Conservation (phyloP, 192 early-diverging fungal species). For the Ambispora gerdemannii region DNA sequence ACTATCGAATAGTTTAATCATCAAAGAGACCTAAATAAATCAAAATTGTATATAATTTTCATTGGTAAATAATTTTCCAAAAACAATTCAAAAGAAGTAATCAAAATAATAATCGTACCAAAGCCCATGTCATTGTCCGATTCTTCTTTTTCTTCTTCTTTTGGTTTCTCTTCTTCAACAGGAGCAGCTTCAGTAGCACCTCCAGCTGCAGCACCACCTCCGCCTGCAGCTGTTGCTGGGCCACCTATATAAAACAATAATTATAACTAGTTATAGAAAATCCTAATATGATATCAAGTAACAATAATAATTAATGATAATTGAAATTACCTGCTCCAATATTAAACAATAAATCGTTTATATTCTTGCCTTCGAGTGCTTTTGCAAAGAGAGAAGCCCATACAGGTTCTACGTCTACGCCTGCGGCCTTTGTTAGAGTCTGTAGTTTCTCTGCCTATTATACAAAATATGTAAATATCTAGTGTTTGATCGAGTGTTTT, state of each 20-base stretch:
- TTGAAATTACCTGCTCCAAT: slow-evolving; percentile 61
- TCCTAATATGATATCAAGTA: neutral
- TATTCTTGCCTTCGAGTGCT: slow-evolving; percentile 92
- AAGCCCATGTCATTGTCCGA: slow-evolving; percentile 84
- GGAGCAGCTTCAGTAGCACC: slow-evolving; percentile 44
- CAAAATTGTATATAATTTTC: slow-evolving; percentile 9
- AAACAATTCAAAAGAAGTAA: slow-evolving; percentile 1
- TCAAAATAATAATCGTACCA: slow-evolving; percentile 52
- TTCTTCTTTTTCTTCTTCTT: slow-evolving; percentile 72
- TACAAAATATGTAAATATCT: neutral
- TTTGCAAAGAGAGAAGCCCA: slow-evolving; percentile 97
- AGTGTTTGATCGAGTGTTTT: slow-evolving; percentile 39
- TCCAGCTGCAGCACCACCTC: slow-evolving; percentile 39
- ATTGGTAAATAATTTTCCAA: neutral
- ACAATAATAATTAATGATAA: too few species aligned
- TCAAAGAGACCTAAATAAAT: slow-evolving; percentile 49
- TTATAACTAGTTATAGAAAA: neutral
- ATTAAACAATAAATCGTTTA: slow-evolving; percentile 86
- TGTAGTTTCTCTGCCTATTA: slow-evolving; percentile 76
- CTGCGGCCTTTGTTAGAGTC: slow-evolving; percentile 88
- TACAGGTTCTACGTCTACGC: slow-evolving; percentile 88
- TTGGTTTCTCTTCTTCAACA: slow-evolving; percentile 46
- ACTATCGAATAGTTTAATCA: slow-evolving; percentile 34
- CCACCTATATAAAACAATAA: slow-evolving; percentile 33
- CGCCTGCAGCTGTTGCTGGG: slow-evolving; percentile 41